These are phyloP conservation scores for Fusarium albosuccineum DNA, from an alignment of 2,329 filamentous ascomycete species.

Conservation along the genomic window DNA sequence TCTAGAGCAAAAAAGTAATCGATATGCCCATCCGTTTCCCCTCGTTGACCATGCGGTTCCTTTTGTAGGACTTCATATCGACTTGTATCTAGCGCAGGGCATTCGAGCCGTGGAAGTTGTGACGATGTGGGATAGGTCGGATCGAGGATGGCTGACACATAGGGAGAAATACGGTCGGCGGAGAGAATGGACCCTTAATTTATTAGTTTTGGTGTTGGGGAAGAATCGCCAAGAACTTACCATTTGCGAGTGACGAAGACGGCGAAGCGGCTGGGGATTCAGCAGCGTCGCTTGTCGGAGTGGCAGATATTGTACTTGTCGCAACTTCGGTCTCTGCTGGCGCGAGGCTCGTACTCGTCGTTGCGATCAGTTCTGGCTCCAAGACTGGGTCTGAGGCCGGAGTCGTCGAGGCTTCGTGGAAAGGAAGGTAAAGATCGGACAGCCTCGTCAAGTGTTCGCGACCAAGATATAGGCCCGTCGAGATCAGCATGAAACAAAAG, in stretches of 20 bases:
- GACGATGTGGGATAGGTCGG: constrained; percentile 5
- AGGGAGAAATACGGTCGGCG: constrained; percentile 39
- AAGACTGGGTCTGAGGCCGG: constrained; percentile 1
- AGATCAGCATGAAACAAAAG: constrained; percentile 35
- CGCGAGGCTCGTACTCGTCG: too few relatives aligned
- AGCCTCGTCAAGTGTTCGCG: constrained; percentile 40
- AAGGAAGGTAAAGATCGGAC: constrained; percentile 6
- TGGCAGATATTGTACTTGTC: too few relatives aligned
- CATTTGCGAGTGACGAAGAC: background rate
- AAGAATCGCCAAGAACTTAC: background rate
- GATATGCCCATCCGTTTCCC: constrained; percentile 2
- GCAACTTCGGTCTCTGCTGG: too few relatives aligned
- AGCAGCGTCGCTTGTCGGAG: too few relatives aligned
- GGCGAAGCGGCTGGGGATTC: too few relatives aligned
- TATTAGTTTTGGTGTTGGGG: background rate
- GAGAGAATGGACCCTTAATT: constrained; percentile 49
- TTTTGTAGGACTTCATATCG: constrained; percentile 42
- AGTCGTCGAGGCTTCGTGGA: constrained; percentile 1
- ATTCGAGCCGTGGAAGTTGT: constrained; percentile 35
- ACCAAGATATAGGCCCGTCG: constrained; percentile 39
- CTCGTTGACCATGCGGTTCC: background rate
- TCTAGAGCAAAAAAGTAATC: constrained; percentile 67
- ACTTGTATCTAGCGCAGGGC: constrained; percentile 41
- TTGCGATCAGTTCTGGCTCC: too few relatives aligned
- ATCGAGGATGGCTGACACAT: constrained; percentile 50